Percentiles rank a stretch among this genome's conserved stretches.
phyloP scores from a whole-genome alignment of 306 rosid species.

The Acacia acuminata region DNA sequence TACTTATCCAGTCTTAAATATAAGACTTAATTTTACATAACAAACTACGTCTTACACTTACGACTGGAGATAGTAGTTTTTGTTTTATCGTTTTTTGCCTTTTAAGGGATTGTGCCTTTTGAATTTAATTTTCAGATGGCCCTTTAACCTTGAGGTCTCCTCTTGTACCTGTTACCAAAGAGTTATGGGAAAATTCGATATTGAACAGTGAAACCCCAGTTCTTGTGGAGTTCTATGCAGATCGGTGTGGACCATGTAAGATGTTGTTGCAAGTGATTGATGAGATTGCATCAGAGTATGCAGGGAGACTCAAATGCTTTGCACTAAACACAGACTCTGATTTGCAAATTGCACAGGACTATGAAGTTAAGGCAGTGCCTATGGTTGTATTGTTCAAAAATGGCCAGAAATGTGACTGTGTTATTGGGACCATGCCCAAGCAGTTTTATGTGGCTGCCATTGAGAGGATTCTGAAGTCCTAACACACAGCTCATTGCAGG shows the following conservation, averaged over 20 bases:
- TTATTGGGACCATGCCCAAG: conserved; percentile 95
- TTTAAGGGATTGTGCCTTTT: neutral
- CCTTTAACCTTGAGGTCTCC: conserved; percentile 30
- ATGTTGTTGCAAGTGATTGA: conserved; percentile 88
- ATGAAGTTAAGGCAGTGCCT: conserved; percentile 90
- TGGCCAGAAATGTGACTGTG: conserved; percentile 75
- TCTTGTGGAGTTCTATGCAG: conserved; percentile 84
- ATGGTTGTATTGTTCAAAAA: conserved; percentile 84
- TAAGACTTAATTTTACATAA: too few relatives aligned
- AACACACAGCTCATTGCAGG: conserved; percentile 15
- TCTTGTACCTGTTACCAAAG: conserved; percentile 50
- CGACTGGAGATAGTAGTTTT: neutral
- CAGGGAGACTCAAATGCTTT: conserved; percentile 76
- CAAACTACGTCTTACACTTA: too few relatives aligned
- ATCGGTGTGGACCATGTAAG: conserved; percentile 97
- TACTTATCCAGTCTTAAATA: too few relatives aligned
- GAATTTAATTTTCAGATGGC: neutral
- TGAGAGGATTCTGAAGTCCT: conserved; percentile 71
- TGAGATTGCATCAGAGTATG: conserved; percentile 69
- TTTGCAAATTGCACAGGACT: conserved; percentile 64
- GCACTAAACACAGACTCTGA: conserved; percentile 76
- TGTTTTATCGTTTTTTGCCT: neutral
- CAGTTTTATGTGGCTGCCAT: conserved; percentile 86
- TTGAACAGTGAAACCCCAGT: conserved; percentile 74
- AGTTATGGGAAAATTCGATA: conserved; percentile 67